These are phyloP conservation scores for Hypomyces rosellus DNA, from an alignment of 2,329 filamentous ascomycete genomes.

Conservation along the genomic window DNA sequence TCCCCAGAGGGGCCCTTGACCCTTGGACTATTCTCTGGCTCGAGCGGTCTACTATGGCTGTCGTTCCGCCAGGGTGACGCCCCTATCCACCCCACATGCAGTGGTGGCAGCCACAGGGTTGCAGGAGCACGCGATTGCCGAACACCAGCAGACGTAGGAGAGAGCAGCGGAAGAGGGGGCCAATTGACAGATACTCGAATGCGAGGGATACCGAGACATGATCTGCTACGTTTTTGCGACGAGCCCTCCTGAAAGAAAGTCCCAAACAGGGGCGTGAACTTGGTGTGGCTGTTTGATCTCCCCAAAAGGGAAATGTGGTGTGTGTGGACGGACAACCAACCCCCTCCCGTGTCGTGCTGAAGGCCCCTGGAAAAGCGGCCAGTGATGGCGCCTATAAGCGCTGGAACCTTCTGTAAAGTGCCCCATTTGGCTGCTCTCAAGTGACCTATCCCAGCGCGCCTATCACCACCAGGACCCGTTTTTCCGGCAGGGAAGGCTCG, in stretches of 20 bases:
- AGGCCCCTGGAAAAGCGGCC: neutral
- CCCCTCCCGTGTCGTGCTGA: neutral
- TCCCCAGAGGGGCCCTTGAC: neutral
- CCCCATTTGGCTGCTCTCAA: neutral
- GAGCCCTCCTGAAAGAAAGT: constrained; percentile 6
- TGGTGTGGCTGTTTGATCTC: constrained; percentile 5
- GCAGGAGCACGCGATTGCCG: constrained; percentile 4
- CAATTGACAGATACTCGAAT: constrained; percentile 7
- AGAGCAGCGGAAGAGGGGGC: constrained; percentile 3
- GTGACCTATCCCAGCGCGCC: neutral
- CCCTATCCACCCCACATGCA: constrained; percentile 2
- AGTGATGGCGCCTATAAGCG: neutral
- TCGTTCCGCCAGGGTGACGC: constrained; percentile 1
- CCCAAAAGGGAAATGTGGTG: constrained; percentile 11
- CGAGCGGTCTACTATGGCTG: constrained; percentile 8
- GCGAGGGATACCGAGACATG: constrained; percentile 32
- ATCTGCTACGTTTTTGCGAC: constrained; percentile 23
- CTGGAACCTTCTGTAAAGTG: constrained; percentile 1
- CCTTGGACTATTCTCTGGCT: constrained; percentile 9
- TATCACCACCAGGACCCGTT: neutral
- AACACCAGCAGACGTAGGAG: constrained; percentile 8
- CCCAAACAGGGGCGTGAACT: constrained; percentile 5
- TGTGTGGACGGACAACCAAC: constrained; percentile 2
- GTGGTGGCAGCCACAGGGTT: constrained; percentile 7
- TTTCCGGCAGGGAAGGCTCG: neutral